Percentiles rank a stretch among this genome's conserved stretches.
Conservation (phyloP, 192 early-diverging fungal genomes). For the Entomortierella beljakovae region DNA sequence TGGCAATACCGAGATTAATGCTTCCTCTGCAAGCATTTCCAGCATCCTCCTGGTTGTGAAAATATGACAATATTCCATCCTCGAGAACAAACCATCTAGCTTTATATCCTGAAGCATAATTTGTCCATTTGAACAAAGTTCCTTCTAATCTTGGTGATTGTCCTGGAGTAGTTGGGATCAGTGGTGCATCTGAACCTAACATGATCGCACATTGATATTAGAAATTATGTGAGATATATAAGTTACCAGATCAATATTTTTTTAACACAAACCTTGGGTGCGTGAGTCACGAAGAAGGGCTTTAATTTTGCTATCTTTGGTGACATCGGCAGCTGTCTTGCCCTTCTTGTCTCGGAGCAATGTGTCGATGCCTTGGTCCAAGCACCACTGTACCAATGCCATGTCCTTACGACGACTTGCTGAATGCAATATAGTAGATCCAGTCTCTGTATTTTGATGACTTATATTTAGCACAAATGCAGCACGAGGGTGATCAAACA, state of each 20-base stretch:
- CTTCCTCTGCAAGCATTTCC: slow-evolving; percentile 82
- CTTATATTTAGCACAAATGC: slow-evolving; percentile 75
- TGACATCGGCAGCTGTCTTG: slow-evolving; percentile 67
- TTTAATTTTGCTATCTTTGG: slow-evolving; percentile 63
- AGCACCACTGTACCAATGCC: slow-evolving; percentile 75
- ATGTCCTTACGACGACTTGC: slow-evolving; percentile 71
- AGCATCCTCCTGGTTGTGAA: slow-evolving; percentile 82
- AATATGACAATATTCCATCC: slow-evolving; percentile 84
- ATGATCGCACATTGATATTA: slow-evolving; percentile 9
- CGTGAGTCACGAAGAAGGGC: slow-evolving; percentile 58
- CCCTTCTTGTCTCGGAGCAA: slow-evolving; percentile 75
- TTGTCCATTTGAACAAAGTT: slow-evolving; percentile 86
- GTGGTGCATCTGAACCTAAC: slow-evolving; percentile 61
- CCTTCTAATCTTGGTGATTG: slow-evolving; percentile 72
- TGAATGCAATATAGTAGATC: slow-evolving; percentile 76
- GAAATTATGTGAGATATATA: neutral
- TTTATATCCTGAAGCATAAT: slow-evolving; percentile 86
- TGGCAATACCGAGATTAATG: slow-evolving; percentile 79
- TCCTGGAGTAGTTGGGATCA: slow-evolving; percentile 63
- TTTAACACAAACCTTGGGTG: slow-evolving; percentile 31
- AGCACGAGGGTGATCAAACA: slow-evolving; percentile 66
- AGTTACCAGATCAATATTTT: neutral
- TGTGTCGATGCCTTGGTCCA: slow-evolving; percentile 82
- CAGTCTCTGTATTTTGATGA: slow-evolving; percentile 69
- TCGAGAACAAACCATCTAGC: slow-evolving; percentile 85